Percentiles rank a stretch among this genome's conserved stretches.
phyloP scores from a whole-genome alignment of 139 green algal genomes.

The Auxenochlorella pyrenoidosa region DNA sequence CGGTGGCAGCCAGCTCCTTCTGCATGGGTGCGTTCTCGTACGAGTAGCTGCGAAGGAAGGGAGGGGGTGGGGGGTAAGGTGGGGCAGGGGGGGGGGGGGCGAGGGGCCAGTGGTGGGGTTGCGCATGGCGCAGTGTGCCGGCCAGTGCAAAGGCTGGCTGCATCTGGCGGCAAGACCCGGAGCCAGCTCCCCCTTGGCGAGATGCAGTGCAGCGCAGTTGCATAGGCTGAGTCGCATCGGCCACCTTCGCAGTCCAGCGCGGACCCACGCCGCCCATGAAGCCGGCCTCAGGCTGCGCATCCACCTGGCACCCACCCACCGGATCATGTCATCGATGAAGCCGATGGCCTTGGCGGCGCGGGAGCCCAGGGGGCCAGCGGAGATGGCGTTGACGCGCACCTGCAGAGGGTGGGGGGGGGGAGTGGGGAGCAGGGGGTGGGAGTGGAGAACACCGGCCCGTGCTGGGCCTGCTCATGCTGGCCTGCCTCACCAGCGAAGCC shows the following conservation, averaged over 20 bases:
- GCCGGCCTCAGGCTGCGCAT: too few species aligned
- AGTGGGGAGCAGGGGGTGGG: neutral
- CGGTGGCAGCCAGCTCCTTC: slow-evolving; percentile 89
- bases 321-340: slow-evolving; percentile 99
- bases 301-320: slow-evolving; percentile 64
- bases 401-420: neutral
- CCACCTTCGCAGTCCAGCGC: too few species aligned
- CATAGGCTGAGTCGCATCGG: neutral
- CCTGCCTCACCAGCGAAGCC: too few species aligned
- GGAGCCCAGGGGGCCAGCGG: slow-evolving; percentile 92
- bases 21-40: slow-evolving; percentile 95
- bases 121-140: neutral
- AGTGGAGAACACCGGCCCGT: too few species aligned
- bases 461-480: too few species aligned
- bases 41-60: slow-evolving; percentile 67
- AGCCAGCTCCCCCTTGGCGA: neutral
- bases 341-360: slow-evolving; percentile 97
- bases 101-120: neutral
- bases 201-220: too few species aligned
- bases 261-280: too few species aligned
- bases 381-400: slow-evolving; percentile 88
- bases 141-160: too few species aligned
- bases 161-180: neutral
- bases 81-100: slow-evolving; percentile 59
- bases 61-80: neutral